Evolutionary conservation across 495 filamentous ascomycete species (phyloP), one percentile per base, ranked within the genome.

Genomic region (Lepraria neglecta): DNA sequence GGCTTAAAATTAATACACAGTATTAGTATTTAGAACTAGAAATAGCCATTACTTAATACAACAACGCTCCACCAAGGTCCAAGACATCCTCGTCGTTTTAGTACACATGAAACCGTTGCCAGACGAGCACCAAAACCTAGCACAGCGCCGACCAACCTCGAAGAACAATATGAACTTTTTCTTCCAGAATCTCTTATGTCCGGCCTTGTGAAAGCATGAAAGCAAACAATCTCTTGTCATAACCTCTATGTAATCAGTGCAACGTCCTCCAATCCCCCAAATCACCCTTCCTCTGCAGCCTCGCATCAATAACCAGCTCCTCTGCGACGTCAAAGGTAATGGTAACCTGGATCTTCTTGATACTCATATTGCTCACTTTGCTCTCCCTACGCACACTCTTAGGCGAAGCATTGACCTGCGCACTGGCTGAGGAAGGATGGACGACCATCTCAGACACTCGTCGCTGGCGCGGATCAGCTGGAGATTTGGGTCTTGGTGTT

Each of bases 271-370:
- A 59, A 27, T 27, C 42, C 48, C 35, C 46, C 42, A n/a, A 40
- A 7, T 24, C 43, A 60, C 27, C 21, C 35, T 38, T 59, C 28
- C 43, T 60, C 30, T 28, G 35, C 47, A 62, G 50, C 47, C 24
- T 51, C 24, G 66, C 60, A 17, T 68, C 42, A 56, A 64, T 50
- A 30, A 64, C 51, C 42, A 68, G 17, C 28, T 67, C 62, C 30
- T 56, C 63, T n/a, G 54, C 52, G 12, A 63, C 65, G 44, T 67
- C 63, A 44, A 68, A 50, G 24, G 55, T 65, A 56, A 68, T 48
- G 14, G 62, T 60, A 27, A 68, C 52, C 46, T 60, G 59, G 10
- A 68, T 56, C 19, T 59, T 63, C 42, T 54, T 58, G 47, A 68
- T 65, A 15, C 52, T 50, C 40, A 30, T 46, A 38, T 45, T 59